Evolutionary conservation across 345 rosid genomes (phyloP).

Genomic region (Eucalyptus tenuipes): DNA sequence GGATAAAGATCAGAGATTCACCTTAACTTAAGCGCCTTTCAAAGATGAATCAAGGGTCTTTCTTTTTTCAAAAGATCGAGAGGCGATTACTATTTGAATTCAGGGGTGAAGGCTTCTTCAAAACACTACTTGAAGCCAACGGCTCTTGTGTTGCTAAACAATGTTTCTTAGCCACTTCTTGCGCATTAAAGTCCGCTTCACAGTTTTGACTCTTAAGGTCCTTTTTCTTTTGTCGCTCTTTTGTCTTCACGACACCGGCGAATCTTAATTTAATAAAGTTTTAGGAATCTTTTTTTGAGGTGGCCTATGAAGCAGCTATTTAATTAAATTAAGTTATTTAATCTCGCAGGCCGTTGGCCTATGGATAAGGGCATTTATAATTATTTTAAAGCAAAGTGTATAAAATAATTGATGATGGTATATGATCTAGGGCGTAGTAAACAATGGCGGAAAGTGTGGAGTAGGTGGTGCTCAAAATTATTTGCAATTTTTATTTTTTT

Average conservation of each 20-base stretch:
- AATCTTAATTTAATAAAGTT: background rate
- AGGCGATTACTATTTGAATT: background rate
- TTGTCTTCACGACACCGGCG: background rate
- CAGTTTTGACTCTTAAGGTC: background rate
- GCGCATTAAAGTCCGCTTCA: background rate
- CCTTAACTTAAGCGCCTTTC: background rate
- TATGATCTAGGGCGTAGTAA: background rate
- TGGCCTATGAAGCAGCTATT: background rate
- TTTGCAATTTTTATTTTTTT: background rate
- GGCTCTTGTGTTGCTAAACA: background rate
- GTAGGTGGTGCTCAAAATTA: background rate
- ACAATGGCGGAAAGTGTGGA: background rate
- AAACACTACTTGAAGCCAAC: background rate
- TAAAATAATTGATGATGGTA: background rate
- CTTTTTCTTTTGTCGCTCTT: background rate
- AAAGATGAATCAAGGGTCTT: background rate
- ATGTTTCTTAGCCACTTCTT: background rate
- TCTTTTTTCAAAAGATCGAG: background rate
- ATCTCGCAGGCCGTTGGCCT: background rate
- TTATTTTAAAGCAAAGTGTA: background rate
- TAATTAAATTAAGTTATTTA: background rate
- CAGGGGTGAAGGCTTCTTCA: background rate
- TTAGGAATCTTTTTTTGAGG: background rate
- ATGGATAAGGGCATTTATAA: background rate
- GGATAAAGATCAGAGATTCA: background rate